Percentiles rank a stretch among this genome's conserved stretches.
These are phyloP conservation scores for maize (Zea mays) DNA, from an alignment of 176 grass and related monocot genomes.

Conservation along the genomic window DNA sequence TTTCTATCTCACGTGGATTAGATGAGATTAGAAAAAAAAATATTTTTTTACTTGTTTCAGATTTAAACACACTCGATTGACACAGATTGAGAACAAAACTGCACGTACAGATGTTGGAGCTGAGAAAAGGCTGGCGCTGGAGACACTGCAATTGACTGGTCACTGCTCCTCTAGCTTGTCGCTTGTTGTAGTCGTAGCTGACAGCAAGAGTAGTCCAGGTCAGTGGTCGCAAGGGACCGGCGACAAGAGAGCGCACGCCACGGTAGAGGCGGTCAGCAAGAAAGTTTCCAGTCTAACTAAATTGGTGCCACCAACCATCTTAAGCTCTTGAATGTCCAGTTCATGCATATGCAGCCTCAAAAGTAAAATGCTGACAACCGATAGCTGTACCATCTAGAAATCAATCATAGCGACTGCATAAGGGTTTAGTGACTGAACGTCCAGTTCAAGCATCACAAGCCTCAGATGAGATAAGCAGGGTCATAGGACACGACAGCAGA, in stretches of 20 bases:
- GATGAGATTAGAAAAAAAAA: no score
- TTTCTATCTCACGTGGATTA: no score
- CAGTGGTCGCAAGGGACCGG: constrained; percentile 17
- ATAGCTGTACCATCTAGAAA: background rate
- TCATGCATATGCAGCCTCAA: constrained; percentile 3
- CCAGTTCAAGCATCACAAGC: background rate
- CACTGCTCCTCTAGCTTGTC: constrained; percentile 6
- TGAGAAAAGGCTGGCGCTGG: background rate
- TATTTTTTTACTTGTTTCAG: no score
- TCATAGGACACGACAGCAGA: background rate
- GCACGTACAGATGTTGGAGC: background rate
- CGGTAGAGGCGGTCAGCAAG: constrained; percentile 36
- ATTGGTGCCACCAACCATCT: background rate
- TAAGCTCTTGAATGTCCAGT: background rate
- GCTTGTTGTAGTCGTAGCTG: constrained; percentile 1
- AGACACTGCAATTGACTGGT: constrained; percentile 14
- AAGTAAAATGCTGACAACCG: background rate
- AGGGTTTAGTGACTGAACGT: no score
- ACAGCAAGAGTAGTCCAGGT: background rate
- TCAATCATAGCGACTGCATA: background rate
- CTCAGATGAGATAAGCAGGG: background rate
- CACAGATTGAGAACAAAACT: no score
- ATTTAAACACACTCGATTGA: no score
- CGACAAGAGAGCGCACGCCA: background rate
- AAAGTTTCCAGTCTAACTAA: constrained; percentile 23